Evolutionary conservation across 441 rosid genomes (phyloP).

Genomic region (Biscutella laevigata): DNA sequence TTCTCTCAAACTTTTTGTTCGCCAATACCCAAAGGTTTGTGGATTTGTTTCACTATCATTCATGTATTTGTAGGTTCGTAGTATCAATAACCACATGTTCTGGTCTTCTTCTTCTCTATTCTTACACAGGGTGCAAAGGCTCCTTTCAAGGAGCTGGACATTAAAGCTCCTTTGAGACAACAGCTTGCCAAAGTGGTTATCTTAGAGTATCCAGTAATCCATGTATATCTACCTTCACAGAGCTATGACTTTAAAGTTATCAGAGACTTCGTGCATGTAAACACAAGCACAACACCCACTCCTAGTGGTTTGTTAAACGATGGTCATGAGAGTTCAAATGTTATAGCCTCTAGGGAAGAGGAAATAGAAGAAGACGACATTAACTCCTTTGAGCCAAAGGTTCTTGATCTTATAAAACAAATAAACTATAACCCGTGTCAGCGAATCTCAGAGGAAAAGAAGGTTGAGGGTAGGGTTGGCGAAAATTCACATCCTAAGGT

Average conservation of each 20-base stretch:
- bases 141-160: constrained; percentile 52
- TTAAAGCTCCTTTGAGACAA: constrained; percentile 45
- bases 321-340: constrained; percentile 30
- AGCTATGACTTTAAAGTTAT: constrained; percentile 48
- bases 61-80: neutral
- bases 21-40: constrained; percentile 51
- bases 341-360: constrained; percentile 52
- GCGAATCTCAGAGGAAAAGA: constrained; percentile 9
- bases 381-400: constrained; percentile 33
- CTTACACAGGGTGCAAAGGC: constrained; percentile 68
- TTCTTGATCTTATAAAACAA: constrained; percentile 35
- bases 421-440: constrained; percentile 21
- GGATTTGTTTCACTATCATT: neutral
- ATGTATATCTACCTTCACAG: constrained; percentile 68
- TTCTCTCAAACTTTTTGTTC: constrained; percentile 54
- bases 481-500: constrained; percentile 15
- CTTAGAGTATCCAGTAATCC: constrained; percentile 72
- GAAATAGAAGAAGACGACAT: constrained; percentile 46
- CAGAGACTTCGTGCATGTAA: constrained; percentile 21
- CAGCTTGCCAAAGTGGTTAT: constrained; percentile 47
- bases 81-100: too few relatives aligned
- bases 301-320: constrained; percentile 19
- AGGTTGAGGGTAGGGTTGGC: constrained; percentile 15
- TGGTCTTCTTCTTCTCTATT: too few relatives aligned
- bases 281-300: constrained; percentile 20